Evolutionary conservation across 2,329 filamentous ascomycete species (phyloP).

Genomic region (Trichoderma brevicompactum): DNA sequence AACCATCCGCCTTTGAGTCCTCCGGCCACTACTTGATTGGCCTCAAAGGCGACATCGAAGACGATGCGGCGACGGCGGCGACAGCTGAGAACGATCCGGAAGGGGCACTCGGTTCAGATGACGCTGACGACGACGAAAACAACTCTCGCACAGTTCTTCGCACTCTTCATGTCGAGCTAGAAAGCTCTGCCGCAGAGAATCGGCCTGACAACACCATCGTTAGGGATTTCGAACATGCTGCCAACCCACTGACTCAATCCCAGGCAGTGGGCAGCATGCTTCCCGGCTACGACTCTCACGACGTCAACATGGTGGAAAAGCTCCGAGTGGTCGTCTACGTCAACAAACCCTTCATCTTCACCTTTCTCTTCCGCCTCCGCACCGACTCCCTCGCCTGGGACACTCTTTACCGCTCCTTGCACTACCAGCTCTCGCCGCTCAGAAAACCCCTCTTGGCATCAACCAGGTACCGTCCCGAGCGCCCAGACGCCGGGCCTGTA

Average conservation of each 20-base stretch:
- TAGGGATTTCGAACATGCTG: constrained; percentile 49
- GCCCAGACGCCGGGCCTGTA: constrained; percentile 41
- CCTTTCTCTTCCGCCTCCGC: constrained; percentile 67
- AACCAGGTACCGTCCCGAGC: constrained; percentile 60
- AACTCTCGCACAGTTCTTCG: constrained; percentile 65
- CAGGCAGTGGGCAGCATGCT: constrained; percentile 44
- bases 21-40: constrained; percentile 67
- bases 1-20: constrained; percentile 36
- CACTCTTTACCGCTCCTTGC: constrained; percentile 62
- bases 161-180: constrained; percentile 69
- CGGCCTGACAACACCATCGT: constrained; percentile 52
- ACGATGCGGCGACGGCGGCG: constrained; percentile 37
- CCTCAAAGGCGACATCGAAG: constrained; percentile 66
- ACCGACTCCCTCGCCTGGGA: constrained; percentile 63
- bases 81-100: constrained; percentile 38
- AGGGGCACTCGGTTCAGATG: constrained; percentile 40
- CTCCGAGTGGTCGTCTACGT: constrained; percentile 74
- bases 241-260: constrained; percentile 38
- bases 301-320: constrained; percentile 58
- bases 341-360: constrained; percentile 75
- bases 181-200: constrained; percentile 44
- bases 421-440: constrained; percentile 64
- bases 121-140: constrained; percentile 39
- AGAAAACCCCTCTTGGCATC: constrained; percentile 60
- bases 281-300: constrained; percentile 47